A percentile compares a stretch with the other conserved stretches of the same genome.
Evolutionary conservation across 768 basidiomycete genomes (phyloP).

Genomic region (Psilocybe cubensis): DNA sequence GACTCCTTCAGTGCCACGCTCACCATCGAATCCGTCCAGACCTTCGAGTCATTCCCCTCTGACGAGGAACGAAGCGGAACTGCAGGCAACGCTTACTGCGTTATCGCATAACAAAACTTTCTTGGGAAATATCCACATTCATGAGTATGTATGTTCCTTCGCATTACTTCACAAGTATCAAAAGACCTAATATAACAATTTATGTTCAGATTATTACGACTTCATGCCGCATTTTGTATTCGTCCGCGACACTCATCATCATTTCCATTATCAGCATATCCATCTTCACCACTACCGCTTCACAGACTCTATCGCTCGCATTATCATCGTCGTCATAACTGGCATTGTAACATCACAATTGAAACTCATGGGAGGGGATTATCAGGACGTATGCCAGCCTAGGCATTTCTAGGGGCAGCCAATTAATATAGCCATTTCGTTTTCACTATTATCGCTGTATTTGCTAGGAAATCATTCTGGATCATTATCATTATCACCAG

Average conservation of each 20-base stretch:
- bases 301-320: background rate
- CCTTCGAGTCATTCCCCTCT: constrained; percentile 19
- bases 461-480: background rate
- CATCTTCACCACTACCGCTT: background rate
- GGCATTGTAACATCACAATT: background rate
- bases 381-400: background rate
- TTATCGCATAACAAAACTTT: constrained; percentile 20
- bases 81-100: constrained; percentile 22
- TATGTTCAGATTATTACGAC: constrained; percentile 1
- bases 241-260: background rate
- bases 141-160: background rate
- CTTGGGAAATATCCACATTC: background rate
- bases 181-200: background rate
- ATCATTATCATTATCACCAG: background rate
- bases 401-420: constrained; percentile 8
- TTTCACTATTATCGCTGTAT: constrained; percentile 13
- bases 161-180: background rate
- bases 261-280: constrained; percentile 2
- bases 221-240: background rate
- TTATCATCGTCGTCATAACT: background rate
- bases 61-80: constrained; percentile 22
- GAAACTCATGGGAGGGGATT: background rate
- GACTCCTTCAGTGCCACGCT: constrained; percentile 24
- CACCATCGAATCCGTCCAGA: constrained; percentile 8
- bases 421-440: constrained; percentile 17